phyloP scores from a whole-genome alignment of 202 grass and related monocot species.

The Zoysia matrella region DNA sequence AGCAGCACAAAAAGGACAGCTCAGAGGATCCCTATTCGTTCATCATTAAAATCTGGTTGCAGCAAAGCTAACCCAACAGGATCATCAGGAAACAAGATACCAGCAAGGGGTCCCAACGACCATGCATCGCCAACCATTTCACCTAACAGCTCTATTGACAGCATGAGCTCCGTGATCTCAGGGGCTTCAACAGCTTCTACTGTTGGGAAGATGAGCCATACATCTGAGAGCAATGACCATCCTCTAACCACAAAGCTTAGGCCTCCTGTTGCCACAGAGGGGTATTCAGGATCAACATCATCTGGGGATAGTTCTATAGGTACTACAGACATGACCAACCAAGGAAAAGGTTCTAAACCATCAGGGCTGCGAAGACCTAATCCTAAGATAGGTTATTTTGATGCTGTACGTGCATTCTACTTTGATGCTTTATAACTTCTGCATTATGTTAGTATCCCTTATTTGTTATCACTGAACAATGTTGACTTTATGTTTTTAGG shows the following conservation, averaged over 20 bases:
- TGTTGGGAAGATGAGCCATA: conserved; percentile 47
- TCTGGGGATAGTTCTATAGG: conserved; percentile 36
- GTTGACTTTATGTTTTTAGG: conserved; percentile 25
- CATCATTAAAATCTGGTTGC: conserved; percentile 38
- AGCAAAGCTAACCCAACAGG: conserved; percentile 42
- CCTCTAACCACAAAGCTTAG: conserved; percentile 36
- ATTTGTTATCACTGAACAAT: conserved; percentile 15
- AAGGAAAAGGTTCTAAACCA: conserved; percentile 59
- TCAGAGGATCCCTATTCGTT: conserved; percentile 50
- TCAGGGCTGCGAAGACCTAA: conserved; percentile 68
- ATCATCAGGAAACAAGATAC: conserved; percentile 57
- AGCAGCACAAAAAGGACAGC: conserved; percentile 49
- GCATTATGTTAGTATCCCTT: conserved; percentile 14
- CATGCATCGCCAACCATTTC: conserved; percentile 55
- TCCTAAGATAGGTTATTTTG: conserved; percentile 79
- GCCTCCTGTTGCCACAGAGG: conserved; percentile 1
- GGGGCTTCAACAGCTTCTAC: conserved; percentile 54
- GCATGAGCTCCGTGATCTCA: conserved; percentile 62
- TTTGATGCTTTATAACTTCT: conserved; percentile 13
- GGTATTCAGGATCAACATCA: conserved; percentile 17
- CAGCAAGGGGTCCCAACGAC: conserved; percentile 11
- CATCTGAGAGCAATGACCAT: conserved; percentile 45
- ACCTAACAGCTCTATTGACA: conserved; percentile 72
- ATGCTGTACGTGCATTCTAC: conserved; percentile 57
- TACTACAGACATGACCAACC: conserved; percentile 26